Evolutionary conservation across 78 protist species (phyloP), one percentile per base, ranked within the genome.

Genomic region (Dictyostelium capitatum): DNA sequence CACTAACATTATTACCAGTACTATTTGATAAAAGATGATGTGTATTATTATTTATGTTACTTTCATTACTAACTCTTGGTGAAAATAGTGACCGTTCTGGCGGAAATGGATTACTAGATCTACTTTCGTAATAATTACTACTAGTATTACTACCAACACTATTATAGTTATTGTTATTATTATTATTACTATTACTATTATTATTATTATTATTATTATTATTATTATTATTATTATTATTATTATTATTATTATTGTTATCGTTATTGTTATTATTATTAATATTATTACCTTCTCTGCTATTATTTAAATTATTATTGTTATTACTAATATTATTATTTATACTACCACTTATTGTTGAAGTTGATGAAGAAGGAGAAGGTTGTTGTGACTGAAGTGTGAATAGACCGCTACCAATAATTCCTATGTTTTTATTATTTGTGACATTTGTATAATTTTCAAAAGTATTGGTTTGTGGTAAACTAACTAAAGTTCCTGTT

Each of bases 331-430:
- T 37, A 37, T 37, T 37, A 37, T 37, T 37, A 37, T 1, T 37
- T 37, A 37, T 37, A 37, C 43, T 37, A 37, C 43, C 43, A 37
- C 43, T 59, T 23, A 23, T 59, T n/a, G 69, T 59, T 59, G 69
- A 59, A 23, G 69, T 59, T 23, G 69, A 59, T 1, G 69, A 59
- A 10, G 69, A 59, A 9, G 69, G 69, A 20, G 69, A 59, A 7
- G 25, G 32, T 59, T 59, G 69, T 17, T 25, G 4, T 3, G 43
- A 37, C 2, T 37, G 43, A 37, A 37, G 43, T 2, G 43, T 37
- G 43, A 37, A 37, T 59, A 69, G 30, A 6, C 77, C 77, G 30
- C 77, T 69, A 9, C 77, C 77, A 69, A 69, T 69, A 25, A 69
- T 37, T 15, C 77, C 77, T 30, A 37, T 11, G 10, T 28, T 65